Evolutionary conservation across 1,284 basidiomycete species (phyloP).

Genomic region (Neolentinus lepideus): DNA sequence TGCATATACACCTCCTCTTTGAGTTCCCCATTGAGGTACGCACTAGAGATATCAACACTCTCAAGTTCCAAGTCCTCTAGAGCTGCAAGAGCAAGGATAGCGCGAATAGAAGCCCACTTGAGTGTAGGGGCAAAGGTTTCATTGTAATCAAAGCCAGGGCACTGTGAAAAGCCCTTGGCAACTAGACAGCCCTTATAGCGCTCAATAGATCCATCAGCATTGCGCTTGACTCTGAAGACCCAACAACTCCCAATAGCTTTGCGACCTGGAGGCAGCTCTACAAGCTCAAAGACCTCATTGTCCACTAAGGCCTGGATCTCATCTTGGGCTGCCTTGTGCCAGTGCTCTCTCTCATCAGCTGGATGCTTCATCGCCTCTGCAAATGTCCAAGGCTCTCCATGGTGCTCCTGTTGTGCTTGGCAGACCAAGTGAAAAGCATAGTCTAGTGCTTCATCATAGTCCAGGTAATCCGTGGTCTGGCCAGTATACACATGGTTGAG

Average conservation of each 20-base stretch:
- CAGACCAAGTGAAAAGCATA: not conserved
- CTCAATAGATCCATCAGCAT: conserved; percentile 22
- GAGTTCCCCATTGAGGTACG: conserved; percentile 24
- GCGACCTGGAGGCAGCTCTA: conserved; percentile 6
- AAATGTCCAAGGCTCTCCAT: not conserved
- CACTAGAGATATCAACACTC: conserved; percentile 28
- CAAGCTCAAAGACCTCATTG: conserved; percentile 7
- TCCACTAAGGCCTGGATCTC: not conserved
- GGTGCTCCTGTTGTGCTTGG: not conserved
- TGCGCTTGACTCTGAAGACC: conserved; percentile 10
- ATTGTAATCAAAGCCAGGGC: conserved; percentile 31
- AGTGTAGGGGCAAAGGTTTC: conserved; percentile 32
- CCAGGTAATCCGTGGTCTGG: not conserved
- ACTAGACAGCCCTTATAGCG: conserved; percentile 30
- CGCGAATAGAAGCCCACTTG: conserved; percentile 20
- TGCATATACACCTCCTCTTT: conserved; percentile 25
- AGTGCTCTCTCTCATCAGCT: not conserved
- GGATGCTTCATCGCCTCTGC: not conserved
- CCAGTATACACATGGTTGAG: not conserved
- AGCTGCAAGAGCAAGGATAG: conserved; percentile 27
- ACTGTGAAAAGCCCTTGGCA: conserved; percentile 34
- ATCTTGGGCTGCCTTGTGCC: conserved; percentile 2
- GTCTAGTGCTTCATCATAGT: not conserved
- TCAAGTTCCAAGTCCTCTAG: conserved; percentile 26
- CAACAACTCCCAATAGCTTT: conserved; percentile 9